These are phyloP conservation scores for Ophiostoma quercus DNA, from an alignment of 2,329 filamentous ascomycete genomes.

Conservation along the genomic window DNA sequence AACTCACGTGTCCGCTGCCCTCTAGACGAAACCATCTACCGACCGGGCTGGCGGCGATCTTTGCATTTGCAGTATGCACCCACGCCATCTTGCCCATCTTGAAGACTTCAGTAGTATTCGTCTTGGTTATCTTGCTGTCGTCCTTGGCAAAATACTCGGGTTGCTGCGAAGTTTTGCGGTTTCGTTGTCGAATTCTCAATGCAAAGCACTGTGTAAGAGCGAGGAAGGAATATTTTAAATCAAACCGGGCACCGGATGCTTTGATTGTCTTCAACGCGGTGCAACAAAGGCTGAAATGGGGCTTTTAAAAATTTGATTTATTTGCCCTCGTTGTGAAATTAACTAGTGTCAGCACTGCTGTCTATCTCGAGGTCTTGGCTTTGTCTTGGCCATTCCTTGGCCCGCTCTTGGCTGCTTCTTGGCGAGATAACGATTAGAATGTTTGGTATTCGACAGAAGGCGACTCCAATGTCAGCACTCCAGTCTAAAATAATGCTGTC, in stretches of 20 bases:
- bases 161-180: background rate
- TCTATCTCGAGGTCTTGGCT: constrained; percentile 12
- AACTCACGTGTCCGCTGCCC: constrained; percentile 67
- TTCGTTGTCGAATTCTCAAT: background rate
- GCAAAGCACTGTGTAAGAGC: background rate
- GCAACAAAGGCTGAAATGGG: background rate
- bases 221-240: background rate
- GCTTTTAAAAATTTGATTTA: background rate
- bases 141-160: background rate
- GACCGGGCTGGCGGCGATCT: constrained; percentile 59
- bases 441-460: background rate
- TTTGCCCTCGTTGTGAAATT: background rate
- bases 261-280: background rate
- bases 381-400: constrained; percentile 9
- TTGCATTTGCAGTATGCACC: constrained; percentile 48
- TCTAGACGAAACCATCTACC: constrained; percentile 75
- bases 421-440: constrained; percentile 17
- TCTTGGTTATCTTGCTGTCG: background rate
- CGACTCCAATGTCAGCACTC: background rate
- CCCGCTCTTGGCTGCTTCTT: constrained; percentile 9
- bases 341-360: background rate
- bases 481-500: background rate
- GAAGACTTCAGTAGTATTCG: background rate
- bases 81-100: constrained; percentile 33
- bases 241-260: background rate